Evolutionary conservation across 768 basidiomycete genomes (phyloP), one percentile per base, ranked within the genome.

Genomic region (Dictyophora rubrovolvata): DNA sequence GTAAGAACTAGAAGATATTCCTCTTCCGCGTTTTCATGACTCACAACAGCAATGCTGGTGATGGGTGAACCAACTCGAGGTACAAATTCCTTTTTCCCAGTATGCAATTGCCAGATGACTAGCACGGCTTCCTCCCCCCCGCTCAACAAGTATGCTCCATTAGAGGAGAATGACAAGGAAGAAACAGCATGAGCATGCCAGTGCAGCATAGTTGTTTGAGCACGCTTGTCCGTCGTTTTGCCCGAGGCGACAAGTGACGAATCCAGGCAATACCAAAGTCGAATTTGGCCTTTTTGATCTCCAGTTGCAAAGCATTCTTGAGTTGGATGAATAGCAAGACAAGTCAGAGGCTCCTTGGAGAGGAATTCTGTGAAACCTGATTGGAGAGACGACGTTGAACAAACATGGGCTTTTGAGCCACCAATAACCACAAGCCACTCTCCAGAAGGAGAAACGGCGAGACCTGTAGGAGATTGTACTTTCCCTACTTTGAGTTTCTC

Each of bases 111-210:
- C 96, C 96, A 99, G 60, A 95, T 86, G 42, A 98, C 94, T n/a
- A 99, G 72, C 10, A 97, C 95, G 34, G 88, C 81, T 69, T 98
- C 96, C 70, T 96, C 92, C 49, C 96, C 96, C 62, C 93, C 95
- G 61, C 89, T 94, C 52, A 98, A 72, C 17, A 99, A 72, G 69
- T 96, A 95, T 8, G 92, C 87, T 12, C 96, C 96, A 63, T 95
- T 93, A 12, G 85, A 72, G 0, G 93, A 89, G 70, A 98, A 99
- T 0, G 84, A 76, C 23, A 99, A 69, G 0, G 91, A 86, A 2
- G 88, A 84, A 17, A 98, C 89, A 3, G 92, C 82, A 69, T 98
- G 95, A 1, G 95, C 89, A 68, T 99, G 96, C 96, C 96, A 99
- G 71, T 97, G 95, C 54, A 97, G 72, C 5, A 84, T 80, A 2